These are phyloP conservation scores for Colletotrichum lentis DNA, from an alignment of 2,329 filamentous ascomycete genomes.

Conservation along the genomic window DNA sequence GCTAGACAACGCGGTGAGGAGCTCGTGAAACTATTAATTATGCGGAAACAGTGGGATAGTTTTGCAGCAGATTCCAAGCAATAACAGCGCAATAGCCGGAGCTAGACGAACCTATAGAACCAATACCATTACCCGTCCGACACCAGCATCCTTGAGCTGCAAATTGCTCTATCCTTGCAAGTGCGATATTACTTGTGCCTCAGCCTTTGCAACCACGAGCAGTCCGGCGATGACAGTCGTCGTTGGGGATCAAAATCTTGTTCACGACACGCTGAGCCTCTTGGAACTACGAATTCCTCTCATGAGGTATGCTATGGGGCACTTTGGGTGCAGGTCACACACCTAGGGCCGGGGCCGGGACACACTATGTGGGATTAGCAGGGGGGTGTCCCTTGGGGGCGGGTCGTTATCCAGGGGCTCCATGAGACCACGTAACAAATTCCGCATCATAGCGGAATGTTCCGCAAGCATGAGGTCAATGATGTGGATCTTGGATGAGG, in stretches of 20 bases:
- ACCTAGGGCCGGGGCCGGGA: too few relatives aligned
- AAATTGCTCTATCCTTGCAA: not conserved
- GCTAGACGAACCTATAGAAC: not conserved
- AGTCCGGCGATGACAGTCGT: too few relatives aligned
- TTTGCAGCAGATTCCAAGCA: slow-evolving; percentile 7
- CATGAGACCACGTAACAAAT: slow-evolving; percentile 5
- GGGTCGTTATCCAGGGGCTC: not conserved
- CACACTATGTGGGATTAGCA: not conserved
- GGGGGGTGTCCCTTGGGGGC: not conserved
- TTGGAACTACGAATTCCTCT: too few relatives aligned
- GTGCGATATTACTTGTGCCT: not conserved
- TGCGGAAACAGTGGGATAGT: slow-evolving; percentile 26
- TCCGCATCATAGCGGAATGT: not conserved
- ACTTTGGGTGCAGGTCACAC: not conserved
- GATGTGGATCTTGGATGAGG: slow-evolving; percentile 1
- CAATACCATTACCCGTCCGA: not conserved
- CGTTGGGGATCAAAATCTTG: too few relatives aligned
- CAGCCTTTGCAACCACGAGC: too few relatives aligned
- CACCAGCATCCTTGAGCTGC: not conserved
- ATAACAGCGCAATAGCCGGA: too few relatives aligned
- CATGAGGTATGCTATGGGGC: too few relatives aligned
- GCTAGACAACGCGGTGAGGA: slow-evolving; percentile 26
- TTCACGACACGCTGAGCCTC: too few relatives aligned
- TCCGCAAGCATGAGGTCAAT: not conserved
- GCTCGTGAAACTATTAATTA: slow-evolving; percentile 21